Evolutionary conservation across 768 basidiomycete species (phyloP).

Genomic region (Rhodotorula sphaerocarpa): DNA sequence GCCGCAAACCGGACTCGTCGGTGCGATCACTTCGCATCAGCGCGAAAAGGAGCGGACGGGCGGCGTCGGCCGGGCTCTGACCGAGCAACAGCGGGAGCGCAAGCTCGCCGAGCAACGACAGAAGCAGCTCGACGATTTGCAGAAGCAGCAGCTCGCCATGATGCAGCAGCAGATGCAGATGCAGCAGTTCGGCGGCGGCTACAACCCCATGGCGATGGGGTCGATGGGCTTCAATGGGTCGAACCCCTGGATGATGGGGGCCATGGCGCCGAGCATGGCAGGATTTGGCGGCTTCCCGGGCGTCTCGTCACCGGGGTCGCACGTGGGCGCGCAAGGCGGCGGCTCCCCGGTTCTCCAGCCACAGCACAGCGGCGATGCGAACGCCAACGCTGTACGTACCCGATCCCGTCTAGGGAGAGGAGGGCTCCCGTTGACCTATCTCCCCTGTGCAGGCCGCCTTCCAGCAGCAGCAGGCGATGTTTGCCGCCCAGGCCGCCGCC

Average conservation of each 20-base stretch:
- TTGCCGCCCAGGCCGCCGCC: conserved; percentile 62
- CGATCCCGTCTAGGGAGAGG: too few species aligned
- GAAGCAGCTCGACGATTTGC: conserved; percentile 63
- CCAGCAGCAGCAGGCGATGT: conserved; percentile 57
- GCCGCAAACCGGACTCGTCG: conserved; percentile 88
- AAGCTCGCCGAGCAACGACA: conserved; percentile 85
- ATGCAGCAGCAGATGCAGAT: conserved; percentile 32
- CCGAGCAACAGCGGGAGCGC: conserved; percentile 89
- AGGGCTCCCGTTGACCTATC: too few species aligned
- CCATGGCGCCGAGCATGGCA: conserved; percentile 59
- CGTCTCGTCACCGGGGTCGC: conserved; percentile 43
- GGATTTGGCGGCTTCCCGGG: conserved; percentile 46
- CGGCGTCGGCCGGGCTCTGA: conserved; percentile 85
- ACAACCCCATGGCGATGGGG: conserved; percentile 38
- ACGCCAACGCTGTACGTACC: conserved; percentile 49
- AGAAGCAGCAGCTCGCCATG: conserved; percentile 24
- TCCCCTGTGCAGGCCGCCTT: neutral
- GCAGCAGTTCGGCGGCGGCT: conserved; percentile 37
- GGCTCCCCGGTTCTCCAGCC: conserved; percentile 50
- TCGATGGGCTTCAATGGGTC: conserved; percentile 39
- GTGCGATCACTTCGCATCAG: conserved; percentile 91
- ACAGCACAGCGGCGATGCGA: conserved; percentile 16
- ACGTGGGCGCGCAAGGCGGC: conserved; percentile 45
- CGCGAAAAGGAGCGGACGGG: conserved; percentile 88
- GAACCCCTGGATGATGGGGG: conserved; percentile 33